A percentile compares a stretch with the other conserved stretches of the same genome.
These are phyloP conservation scores for Fistulifera pelliculosa DNA, from an alignment of 108 stramenopile species.

Conservation along the genomic window DNA sequence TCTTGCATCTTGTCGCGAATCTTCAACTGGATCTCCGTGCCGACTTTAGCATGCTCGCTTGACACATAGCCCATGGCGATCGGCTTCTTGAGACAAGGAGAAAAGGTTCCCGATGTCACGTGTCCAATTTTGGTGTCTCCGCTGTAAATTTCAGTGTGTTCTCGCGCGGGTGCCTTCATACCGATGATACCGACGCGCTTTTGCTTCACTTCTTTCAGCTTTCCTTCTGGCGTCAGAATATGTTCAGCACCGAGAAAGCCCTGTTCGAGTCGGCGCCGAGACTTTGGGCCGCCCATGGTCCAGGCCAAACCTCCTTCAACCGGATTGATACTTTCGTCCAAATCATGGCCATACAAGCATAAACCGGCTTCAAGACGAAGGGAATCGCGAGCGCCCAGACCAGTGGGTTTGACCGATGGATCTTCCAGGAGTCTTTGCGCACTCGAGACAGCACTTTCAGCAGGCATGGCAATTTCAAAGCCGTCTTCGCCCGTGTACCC, in stretches of 20 bases:
- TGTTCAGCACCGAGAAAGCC: constrained; percentile 92
- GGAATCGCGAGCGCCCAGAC: constrained; percentile 96
- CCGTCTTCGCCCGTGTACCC: constrained; percentile 99
- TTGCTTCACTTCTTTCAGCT: constrained; percentile 67
- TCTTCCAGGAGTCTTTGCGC: constrained; percentile 71
- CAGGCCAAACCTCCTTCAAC: constrained; percentile 87
- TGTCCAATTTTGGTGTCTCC: constrained; percentile 85
- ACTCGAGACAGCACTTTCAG: constrained; percentile 66
- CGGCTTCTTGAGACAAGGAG: constrained; percentile 87
- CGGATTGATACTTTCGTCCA: constrained; percentile 90
- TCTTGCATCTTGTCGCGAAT: constrained; percentile 89
- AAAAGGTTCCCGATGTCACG: constrained; percentile 92
- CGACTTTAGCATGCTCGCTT: constrained; percentile 61
- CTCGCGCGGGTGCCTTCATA: constrained; percentile 96
- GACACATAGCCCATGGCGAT: constrained; percentile 99
- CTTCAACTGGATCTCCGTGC: constrained; percentile 78
- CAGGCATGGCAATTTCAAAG: constrained; percentile 93
- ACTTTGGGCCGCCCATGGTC: constrained; percentile 86
- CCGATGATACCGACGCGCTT: constrained; percentile 95
- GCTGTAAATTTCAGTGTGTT: constrained; percentile 83
- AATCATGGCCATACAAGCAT: constrained; percentile 97
- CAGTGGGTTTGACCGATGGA: constrained; percentile 79
- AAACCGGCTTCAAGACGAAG: constrained; percentile 98
- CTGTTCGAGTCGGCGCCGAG: constrained; percentile 83
- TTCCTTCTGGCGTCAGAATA: constrained; percentile 89